Base-by-base conservation (phyloP, 306 rosid genomes). In the Lathyrus sativus region DNA sequence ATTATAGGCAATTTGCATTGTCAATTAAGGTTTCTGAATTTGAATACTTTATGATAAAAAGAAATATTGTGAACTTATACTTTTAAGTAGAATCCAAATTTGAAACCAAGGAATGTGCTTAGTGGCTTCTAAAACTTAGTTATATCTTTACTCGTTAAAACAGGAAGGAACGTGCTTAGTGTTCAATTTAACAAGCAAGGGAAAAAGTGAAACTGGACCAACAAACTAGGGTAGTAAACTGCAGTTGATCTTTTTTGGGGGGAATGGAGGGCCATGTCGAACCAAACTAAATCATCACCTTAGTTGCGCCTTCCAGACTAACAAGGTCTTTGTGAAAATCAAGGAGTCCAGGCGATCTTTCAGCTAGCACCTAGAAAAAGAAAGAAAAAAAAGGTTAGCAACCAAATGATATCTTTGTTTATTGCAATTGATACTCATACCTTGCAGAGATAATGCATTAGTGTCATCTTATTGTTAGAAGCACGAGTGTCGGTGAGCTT, bases 361-460 rank as follows among this genome's bases (percentile, higher is more conserved):
- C 85, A 67, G 99, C 97, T 59, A 95, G 84, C 72, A 81, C 84
- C 97, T 95, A 78, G n/a, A 39, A 10, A 31, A 35, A 18, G 53
- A 45, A 1, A 48, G n/a, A n/a, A 56, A 2, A 48, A 56, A 67
- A 46, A 38, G 63, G 63, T 62, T 44, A 76, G 60, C 35, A 58
- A 59, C 17, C 74, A 66, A 79, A 67, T 4, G 58, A 44, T 59
- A 78, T 66, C 11, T 65, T 66, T 15, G 46, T 54, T 49, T 73
- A 17, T 33, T 43, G 60, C 74, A 75, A 68, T 51, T 63, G 39
- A 62, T 60, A 70, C 62, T 14, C 75, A 18, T 81, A 95, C 97
- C 97, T 91, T 91, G 82, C 99, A 95, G 62, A 95, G 99, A 84
- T 88, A 95, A 84, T 95, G 96, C 97, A 95, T 91, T 35, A 95